These are phyloP conservation scores for Lipomyces lipofer DNA, from an alignment of 805 yeast species.

Conservation along the genomic window DNA sequence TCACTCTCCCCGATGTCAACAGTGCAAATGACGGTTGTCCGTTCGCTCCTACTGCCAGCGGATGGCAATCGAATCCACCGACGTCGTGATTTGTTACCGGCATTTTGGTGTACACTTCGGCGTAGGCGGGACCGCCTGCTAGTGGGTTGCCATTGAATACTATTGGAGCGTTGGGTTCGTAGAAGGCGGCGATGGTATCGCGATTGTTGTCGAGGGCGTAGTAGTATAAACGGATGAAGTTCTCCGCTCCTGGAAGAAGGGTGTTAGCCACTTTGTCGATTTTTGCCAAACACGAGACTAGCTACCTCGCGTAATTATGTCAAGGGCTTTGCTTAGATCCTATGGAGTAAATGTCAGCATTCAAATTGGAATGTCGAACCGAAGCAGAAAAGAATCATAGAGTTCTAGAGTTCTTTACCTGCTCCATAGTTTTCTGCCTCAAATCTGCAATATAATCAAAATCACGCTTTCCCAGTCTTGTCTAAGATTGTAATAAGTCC, in stretches of 20 bases:
- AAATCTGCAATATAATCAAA: too few relatives aligned
- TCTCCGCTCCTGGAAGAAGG: conserved; percentile 46
- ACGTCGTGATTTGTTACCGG: conserved; percentile 43
- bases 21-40: conserved; percentile 36
- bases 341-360: neutral
- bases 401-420: too few relatives aligned
- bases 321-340: conserved; percentile 17
- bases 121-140: conserved; percentile 42
- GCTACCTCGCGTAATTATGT: conserved; percentile 24
- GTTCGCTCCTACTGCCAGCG: conserved; percentile 36
- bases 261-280: neutral
- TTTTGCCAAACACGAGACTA: neutral
- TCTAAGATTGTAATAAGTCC: too few relatives aligned
- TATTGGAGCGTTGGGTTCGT: conserved; percentile 40
- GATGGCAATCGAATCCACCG: conserved; percentile 42
- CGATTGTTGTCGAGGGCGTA: conserved; percentile 39
- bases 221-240: conserved; percentile 39
- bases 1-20: conserved; percentile 40
- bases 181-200: conserved; percentile 33
- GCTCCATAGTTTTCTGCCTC: too few relatives aligned
- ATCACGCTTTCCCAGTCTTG: too few relatives aligned
- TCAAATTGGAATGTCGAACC: too few relatives aligned
- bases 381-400: too few relatives aligned
- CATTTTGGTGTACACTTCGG: conserved; percentile 39
- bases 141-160: conserved; percentile 48